Base-by-base conservation (phyloP, 2,329 filamentous ascomycete genomes). In the Emericellopsis cladophorae region DNA sequence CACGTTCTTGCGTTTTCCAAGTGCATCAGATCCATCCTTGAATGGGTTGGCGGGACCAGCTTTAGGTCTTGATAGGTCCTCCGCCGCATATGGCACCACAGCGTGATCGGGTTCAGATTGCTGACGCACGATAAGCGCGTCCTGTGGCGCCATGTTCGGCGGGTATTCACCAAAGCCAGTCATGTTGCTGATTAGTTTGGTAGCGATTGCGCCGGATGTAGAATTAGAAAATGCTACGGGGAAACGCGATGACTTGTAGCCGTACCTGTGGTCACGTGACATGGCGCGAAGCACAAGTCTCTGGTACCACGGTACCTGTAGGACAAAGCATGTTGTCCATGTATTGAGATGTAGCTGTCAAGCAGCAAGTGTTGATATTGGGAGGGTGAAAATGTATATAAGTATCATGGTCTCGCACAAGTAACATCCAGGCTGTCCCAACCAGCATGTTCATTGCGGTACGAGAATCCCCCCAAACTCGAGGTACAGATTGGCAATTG, bases 21-120 rank as follows among this genome's bases (percentile, higher is more conserved):
- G 57, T 2, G 63, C 61, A 38, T 66, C 74, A 16, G 69, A 60
- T 23, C 78, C 71, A 48, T 80, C 70, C 55, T 77, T 79, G 60
- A 85, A 90, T 1, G 85, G 85, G 54, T 90, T 90, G 21, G 71
- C 63, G 31, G 85, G 85, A 0, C 85, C 85, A 44, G 79, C 61
- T 8, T 67, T 64, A 1, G 81, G 75, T 44, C 78, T 73, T 37
- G 76, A 72, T 33, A 90, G 67, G 51, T 85, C 79, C 49, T 84
- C 79, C 49, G 81, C 83, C n/a, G 80, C 80, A 55, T 81, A 81
- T 24, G 69, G 67, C 7, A 76, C 72, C 21, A 80, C 72, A 16
- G 72, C 74, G 51, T 81, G 78, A 45, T 78, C 68, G 29, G 71
- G 66, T 41, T 64, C 64, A 31, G 71, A 65, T 51, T 76, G 66